phyloP scores from a whole-genome alignment of 306 rosid genomes.

The Quercus wislizeni region DNA sequence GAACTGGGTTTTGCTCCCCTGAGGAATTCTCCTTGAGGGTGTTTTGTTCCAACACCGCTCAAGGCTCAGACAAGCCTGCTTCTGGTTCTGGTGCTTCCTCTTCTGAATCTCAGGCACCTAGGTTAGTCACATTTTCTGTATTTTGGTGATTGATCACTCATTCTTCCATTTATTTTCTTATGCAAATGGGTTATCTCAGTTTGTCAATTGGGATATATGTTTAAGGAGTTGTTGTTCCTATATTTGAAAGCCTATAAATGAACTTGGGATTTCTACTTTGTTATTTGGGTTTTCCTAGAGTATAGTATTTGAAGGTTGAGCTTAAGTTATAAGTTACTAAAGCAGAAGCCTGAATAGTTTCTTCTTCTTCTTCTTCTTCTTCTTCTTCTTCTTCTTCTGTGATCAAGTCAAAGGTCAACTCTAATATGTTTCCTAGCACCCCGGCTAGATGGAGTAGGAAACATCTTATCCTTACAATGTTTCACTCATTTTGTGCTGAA shows the following conservation, averaged over 20 bases:
- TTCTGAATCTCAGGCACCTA: conserved; percentile 62
- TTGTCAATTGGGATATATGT: too few relatives aligned
- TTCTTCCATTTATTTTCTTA: neutral
- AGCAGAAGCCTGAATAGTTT: neutral
- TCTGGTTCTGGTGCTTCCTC: conserved; percentile 43
- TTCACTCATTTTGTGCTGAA: neutral
- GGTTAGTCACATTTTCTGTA: conserved; percentile 35
- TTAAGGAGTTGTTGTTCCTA: too few relatives aligned
- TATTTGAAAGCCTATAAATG: too few relatives aligned
- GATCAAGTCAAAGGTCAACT: neutral
- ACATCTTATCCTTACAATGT: neutral
- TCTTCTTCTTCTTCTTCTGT: too few relatives aligned
- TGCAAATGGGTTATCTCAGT: neutral
- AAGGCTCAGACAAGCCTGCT: conserved; percentile 51
- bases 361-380: too few relatives aligned
- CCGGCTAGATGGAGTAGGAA: neutral
- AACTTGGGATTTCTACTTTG: neutral
- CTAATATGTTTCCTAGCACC: neutral
- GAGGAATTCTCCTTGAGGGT: conserved; percentile 45
- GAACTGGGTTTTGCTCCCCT: conserved; percentile 50
- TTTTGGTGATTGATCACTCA: neutral
- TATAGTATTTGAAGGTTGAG: neutral
- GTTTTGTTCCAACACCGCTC: conserved; percentile 43
- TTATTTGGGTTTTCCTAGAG: neutral
- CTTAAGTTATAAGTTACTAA: neutral